These are phyloP conservation scores for Glutinoglossum americanum DNA, from an alignment of 495 filamentous ascomycete genomes.

Conservation along the genomic window DNA sequence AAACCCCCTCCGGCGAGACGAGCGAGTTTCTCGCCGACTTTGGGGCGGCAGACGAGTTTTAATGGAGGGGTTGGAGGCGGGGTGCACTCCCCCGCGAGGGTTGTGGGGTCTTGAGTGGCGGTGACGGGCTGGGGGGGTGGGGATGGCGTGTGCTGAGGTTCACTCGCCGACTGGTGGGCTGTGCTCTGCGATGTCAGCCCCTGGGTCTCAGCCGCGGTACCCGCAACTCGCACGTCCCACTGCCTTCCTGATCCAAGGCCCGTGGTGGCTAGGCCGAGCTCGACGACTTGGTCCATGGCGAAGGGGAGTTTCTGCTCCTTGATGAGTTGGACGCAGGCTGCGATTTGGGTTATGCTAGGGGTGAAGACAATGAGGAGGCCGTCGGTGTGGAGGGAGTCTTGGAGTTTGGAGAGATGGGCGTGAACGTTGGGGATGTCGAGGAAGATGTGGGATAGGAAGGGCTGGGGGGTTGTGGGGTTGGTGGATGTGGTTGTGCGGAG, in stretches of 20 bases:
- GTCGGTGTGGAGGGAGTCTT: conserved; percentile 32
- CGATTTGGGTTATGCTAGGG: conserved; percentile 60
- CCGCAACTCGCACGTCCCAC: neutral
- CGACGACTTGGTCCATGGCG: conserved; percentile 37
- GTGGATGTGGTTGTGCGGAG: conserved; percentile 1
- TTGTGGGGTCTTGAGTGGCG: too few species aligned
- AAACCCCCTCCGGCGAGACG: neutral
- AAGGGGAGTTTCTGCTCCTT: conserved; percentile 29
- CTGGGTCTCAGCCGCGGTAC: neutral
- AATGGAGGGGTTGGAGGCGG: too few species aligned
- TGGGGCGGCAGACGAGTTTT: neutral
- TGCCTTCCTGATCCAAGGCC: neutral
- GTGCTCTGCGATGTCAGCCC: too few species aligned
- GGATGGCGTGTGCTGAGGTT: too few species aligned
- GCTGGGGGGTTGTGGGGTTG: conserved; percentile 13
- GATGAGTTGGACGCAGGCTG: conserved; percentile 31
- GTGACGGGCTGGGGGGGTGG: too few species aligned
- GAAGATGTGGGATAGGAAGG: conserved; percentile 45
- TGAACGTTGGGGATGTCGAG: conserved; percentile 48
- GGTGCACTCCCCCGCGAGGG: too few species aligned
- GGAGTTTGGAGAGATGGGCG: conserved; percentile 32
- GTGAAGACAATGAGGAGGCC: conserved; percentile 46
- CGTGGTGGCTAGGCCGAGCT: conserved; percentile 25
- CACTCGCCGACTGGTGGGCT: too few species aligned
- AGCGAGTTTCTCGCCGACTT: neutral